Percentiles rank a stretch among this genome's conserved stretches.
These are phyloP conservation scores for Talaromyces albobiverticillius DNA, from an alignment of 2,329 filamentous ascomycete genomes.

Conservation along the genomic window DNA sequence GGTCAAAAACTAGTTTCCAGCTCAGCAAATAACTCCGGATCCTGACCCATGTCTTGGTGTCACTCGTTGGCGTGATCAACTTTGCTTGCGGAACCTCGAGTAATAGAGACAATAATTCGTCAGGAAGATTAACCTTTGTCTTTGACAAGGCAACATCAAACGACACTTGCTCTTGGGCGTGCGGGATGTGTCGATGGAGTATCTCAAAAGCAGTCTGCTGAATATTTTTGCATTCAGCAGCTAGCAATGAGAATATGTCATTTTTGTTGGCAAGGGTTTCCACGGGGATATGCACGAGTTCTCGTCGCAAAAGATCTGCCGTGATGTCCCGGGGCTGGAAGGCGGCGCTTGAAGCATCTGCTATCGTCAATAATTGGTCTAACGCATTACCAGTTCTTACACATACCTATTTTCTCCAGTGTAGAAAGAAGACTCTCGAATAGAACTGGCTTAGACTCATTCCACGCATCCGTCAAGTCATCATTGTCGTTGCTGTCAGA, in stretches of 20 bases:
- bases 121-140: constrained; percentile 65
- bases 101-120: constrained; percentile 80
- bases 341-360: constrained; percentile 49
- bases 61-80: constrained; percentile 64
- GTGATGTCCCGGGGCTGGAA: constrained; percentile 71
- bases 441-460: constrained; percentile 56
- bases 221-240: constrained; percentile 69
- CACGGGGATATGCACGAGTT: constrained; percentile 63
- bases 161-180: constrained; percentile 74
- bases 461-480: constrained; percentile 74
- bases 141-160: constrained; percentile 63
- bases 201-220: constrained; percentile 79
- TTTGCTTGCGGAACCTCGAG: constrained; percentile 72
- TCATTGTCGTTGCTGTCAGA: constrained; percentile 86
- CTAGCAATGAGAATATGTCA: constrained; percentile 72
- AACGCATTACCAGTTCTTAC: not conserved
- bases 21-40: constrained; percentile 80
- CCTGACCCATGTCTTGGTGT: constrained; percentile 62
- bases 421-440: constrained; percentile 54
- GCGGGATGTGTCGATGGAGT: constrained; percentile 75
- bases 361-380: not conserved
- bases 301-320: constrained; percentile 69
- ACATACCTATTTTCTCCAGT: constrained; percentile 24
- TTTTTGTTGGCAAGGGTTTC: constrained; percentile 61
- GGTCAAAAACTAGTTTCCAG: constrained; percentile 87